Conservation (phyloP, 1,284 basidiomycete species). For the Amylostereum areolatum region DNA sequence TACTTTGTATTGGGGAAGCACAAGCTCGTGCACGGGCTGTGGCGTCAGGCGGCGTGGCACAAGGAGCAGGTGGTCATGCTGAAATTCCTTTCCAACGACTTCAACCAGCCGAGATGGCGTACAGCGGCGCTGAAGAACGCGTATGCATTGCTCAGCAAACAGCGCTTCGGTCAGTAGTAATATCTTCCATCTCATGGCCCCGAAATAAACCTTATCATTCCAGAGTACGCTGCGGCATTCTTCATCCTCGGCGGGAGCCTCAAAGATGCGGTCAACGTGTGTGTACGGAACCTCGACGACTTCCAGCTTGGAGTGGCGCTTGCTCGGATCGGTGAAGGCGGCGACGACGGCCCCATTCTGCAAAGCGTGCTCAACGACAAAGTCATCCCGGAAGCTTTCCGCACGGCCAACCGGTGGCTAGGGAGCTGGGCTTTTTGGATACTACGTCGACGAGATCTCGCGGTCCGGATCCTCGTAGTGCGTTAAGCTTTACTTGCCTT, state of each 20-base stretch:
- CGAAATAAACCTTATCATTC: conserved; percentile 8
- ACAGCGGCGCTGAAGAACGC: conserved; percentile 97
- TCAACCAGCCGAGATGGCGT: conserved; percentile 80
- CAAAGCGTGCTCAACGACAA: conserved; percentile 63
- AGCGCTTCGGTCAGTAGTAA: conserved; percentile 71
- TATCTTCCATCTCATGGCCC: not conserved
- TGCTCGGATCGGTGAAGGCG: conserved; percentile 77
- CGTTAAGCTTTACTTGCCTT: conserved; percentile 17
- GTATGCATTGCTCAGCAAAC: conserved; percentile 87
- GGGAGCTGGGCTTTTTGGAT: conserved; percentile 97
- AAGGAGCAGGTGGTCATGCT: conserved; percentile 88
- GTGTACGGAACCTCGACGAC: conserved; percentile 83
- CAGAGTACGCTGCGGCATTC: conserved; percentile 96
- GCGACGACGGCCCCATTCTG: conserved; percentile 78
- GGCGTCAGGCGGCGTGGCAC: conserved; percentile 94
- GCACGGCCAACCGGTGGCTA: conserved; percentile 88
- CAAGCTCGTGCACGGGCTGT: conserved; percentile 89
- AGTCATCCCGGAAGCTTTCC: conserved; percentile 82
- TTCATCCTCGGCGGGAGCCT: conserved; percentile 89
- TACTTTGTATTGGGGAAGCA: conserved; percentile 94
- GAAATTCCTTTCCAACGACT: conserved; percentile 91
- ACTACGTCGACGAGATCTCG: conserved; percentile 77
- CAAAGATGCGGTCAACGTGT: conserved; percentile 91
- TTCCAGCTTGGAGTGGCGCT: conserved; percentile 87
- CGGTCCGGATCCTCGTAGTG: conserved; percentile 80